Conservation (phyloP, 139 green algal species). For the Dunaliella primolecta region DNA sequence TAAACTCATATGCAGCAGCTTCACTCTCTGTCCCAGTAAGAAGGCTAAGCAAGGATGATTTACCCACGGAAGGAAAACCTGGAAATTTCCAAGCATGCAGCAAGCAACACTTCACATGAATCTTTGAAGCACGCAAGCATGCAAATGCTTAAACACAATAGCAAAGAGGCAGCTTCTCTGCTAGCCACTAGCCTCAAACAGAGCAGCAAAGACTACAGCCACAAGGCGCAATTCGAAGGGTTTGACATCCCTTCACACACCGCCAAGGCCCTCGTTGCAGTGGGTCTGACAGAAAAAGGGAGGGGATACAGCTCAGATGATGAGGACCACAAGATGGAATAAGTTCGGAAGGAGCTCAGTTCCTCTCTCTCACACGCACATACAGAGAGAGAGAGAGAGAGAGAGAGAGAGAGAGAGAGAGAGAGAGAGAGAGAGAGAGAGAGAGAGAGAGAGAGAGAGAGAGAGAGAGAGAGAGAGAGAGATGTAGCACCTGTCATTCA, state of each 20-base stretch:
- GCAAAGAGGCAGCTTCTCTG: not conserved
- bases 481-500: not conserved
- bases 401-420: too few relatives aligned
- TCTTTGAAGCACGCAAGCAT: not conserved
- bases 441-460: too few relatives aligned
- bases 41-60: constrained; percentile 94
- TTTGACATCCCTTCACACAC: not conserved
- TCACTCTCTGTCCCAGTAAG: constrained; percentile 89
- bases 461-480: too few relatives aligned
- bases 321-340: too few relatives aligned
- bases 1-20: constrained; percentile 97
- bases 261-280: too few relatives aligned
- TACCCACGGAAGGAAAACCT: constrained; percentile 95
- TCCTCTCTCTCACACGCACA: too few relatives aligned
- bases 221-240: not conserved
- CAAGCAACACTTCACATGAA: not conserved
- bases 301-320: too few relatives aligned
- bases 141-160: not conserved
- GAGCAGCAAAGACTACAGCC: not conserved
- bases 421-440: too few relatives aligned
- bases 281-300: too few relatives aligned
- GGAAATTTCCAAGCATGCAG: too few relatives aligned
- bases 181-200: not conserved
- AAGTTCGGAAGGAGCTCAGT: too few relatives aligned
- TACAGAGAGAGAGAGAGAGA: too few relatives aligned